phyloP scores from a whole-genome alignment of 2,329 filamentous ascomycete species.

The Raffaelea deltoideospora region DNA sequence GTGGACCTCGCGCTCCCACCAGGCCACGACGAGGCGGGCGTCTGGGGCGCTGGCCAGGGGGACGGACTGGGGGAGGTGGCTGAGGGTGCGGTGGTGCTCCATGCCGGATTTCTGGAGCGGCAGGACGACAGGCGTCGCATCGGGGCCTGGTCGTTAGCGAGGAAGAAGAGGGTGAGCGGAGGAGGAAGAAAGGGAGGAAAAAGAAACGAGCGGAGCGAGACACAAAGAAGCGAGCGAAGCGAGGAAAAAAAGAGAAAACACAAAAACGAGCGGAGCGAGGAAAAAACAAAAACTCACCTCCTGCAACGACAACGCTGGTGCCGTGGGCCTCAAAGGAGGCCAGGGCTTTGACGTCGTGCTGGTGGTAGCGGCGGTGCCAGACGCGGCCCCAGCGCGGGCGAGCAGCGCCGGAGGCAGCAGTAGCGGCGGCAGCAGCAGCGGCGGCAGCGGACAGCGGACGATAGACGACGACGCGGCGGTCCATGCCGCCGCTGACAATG shows the following conservation, averaged over 20 bases:
- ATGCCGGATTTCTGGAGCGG: conserved; percentile 63
- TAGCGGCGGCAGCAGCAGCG: no score
- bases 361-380: conserved; percentile 75
- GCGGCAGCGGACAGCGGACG: no score
- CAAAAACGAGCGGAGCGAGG: not conserved
- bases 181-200: not conserved
- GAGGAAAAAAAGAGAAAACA: conserved; percentile 1
- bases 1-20: conserved; percentile 80
- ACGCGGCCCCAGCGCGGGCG: conserved; percentile 66
- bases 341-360: conserved; percentile 91
- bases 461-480: conserved; percentile 74
- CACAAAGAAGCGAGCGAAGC: no score
- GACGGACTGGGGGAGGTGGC: conserved; percentile 68
- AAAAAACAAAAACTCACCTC: conserved; percentile 42
- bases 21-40: conserved; percentile 67
- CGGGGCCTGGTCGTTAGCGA: conserved; percentile 71
- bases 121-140: conserved; percentile 67
- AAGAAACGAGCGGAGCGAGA: no score
- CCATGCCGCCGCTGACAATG: conserved; percentile 83
- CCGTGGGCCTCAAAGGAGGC: conserved; percentile 72
- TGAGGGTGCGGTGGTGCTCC: conserved; percentile 68
- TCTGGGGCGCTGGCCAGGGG: conserved; percentile 58
- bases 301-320: conserved; percentile 79
- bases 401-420: no score
- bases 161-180: not conserved